Base-by-base conservation (phyloP, 768 basidiomycete genomes). In the Clathrus columnatus region DNA sequence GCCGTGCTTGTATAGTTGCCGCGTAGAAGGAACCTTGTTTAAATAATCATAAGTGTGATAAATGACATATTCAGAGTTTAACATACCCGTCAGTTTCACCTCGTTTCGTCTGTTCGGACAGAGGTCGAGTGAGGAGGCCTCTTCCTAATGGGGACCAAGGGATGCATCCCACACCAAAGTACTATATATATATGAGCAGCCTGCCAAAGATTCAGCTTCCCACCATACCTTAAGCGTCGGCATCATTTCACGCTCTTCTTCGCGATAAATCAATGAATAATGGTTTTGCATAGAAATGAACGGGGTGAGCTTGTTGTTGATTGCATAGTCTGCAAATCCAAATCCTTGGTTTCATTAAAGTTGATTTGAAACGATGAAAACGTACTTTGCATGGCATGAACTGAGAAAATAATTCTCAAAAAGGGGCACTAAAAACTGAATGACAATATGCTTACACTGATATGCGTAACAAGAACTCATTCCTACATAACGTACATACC, bases 211-310 rank as follows among this genome's bases (percentile, higher is more conserved):
- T n/a, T n/a, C n/a, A n/a, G n/a, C n/a, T n/a, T n/a, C n/a, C n/a
- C n/a, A n/a, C n/a, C n/a, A n/a, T 30, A 75, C 78, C 69, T 79
- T 78, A 30, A 80, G 67, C 1, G 75, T 76, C 2, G 83, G 83
- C 61, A 82, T 78, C 79, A 81, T 80, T 61, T 81, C 80, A 1
- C 79, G 69, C 61, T 81, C 82, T 61, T 85, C 83, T 63, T 85
- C 84, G 14, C 83, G 70, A 61, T 85, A 85, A 14, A 80, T 62
- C 7, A 82, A 65, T 57, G 69, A 80, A 64, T 85, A 77, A 56
- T 81, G 80, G 61, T 85, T 85, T 64, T 85, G 83, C 82, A 84
- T 82, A 0, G 79, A 80, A 62, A 84, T 80, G 67, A 85, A 84
- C 1, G 78, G 78, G 0, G 78, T 80, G 1, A 80, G 67, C 6